phyloP scores from a whole-genome alignment of 83 land plant genomes.

The Picea abies region DNA sequence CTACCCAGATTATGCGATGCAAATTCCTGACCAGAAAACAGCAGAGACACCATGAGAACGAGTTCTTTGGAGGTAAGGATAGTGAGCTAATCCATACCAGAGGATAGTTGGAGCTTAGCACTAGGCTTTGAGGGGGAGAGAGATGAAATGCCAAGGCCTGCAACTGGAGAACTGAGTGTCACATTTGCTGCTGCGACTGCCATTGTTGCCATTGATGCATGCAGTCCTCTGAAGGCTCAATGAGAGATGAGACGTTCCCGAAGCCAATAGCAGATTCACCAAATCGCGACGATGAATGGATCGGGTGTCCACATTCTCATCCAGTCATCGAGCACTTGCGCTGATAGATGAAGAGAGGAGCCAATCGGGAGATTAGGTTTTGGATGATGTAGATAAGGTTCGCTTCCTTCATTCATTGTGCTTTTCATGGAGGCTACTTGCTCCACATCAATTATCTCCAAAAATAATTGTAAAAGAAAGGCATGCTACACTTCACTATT shows the following conservation, averaged over 20 bases:
- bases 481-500: too few species aligned
- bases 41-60: not conserved
- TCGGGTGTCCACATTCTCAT: not conserved
- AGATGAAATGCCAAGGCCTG: conserved; percentile 28
- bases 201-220: conserved; percentile 20
- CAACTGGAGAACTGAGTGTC: conserved; percentile 20
- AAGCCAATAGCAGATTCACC: not conserved
- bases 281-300: not conserved
- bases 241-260: not conserved
- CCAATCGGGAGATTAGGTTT: not conserved
- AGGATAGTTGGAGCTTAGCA: not conserved
- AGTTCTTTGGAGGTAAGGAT: not conserved
- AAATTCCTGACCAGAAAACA: not conserved
- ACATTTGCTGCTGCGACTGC: conserved; percentile 24
- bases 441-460: too few species aligned
- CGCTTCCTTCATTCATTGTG: too few species aligned
- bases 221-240: too few species aligned
- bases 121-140: conserved; percentile 2
- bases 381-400: conserved; percentile 14
- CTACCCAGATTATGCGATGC: too few species aligned
- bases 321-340: not conserved
- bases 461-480: too few species aligned
- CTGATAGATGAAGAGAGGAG: not conserved
- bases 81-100: conserved; percentile 11
- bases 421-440: too few species aligned